Conservation (phyloP, 768 basidiomycete species). For the Kwoniella bestiolae region DNA sequence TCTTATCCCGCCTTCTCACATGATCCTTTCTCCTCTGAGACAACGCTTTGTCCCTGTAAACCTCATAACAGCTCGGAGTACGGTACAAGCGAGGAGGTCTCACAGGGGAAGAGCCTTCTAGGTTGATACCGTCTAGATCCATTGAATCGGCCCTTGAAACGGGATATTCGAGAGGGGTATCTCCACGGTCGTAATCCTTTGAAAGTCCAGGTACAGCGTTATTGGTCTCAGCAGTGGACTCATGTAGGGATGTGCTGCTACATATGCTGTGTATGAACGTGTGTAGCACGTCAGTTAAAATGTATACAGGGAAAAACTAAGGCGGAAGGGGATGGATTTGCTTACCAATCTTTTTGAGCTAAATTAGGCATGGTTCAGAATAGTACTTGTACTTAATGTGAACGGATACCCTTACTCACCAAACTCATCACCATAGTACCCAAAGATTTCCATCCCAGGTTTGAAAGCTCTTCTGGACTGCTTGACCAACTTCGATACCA, state of each 20-base stretch:
- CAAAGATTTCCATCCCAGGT: constrained; percentile 8
- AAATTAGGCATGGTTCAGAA: neutral
- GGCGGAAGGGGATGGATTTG: neutral
- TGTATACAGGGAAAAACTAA: neutral
- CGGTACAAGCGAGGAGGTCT: neutral
- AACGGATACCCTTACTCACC: constrained; percentile 1
- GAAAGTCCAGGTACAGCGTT: neutral
- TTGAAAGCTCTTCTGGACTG: neutral
- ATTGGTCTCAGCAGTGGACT: neutral
- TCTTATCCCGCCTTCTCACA: neutral
- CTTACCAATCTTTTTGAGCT: constrained; percentile 3
- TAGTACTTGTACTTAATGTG: too few species aligned
- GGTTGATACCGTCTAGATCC: neutral
- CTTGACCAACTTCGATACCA: neutral
- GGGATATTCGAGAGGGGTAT: neutral
- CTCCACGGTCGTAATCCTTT: neutral
- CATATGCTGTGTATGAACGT: neutral
- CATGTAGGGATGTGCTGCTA: neutral
- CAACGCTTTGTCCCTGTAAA: too few species aligned
- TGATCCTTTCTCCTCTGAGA: too few species aligned
- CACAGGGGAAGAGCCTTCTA: neutral
- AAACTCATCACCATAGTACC: constrained; percentile 11
- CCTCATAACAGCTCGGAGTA: neutral
- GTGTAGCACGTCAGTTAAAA: neutral
- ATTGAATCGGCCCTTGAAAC: neutral